Base-by-base conservation (phyloP, 2,329 filamentous ascomycete species). In the Monilinia fructigena region DNA sequence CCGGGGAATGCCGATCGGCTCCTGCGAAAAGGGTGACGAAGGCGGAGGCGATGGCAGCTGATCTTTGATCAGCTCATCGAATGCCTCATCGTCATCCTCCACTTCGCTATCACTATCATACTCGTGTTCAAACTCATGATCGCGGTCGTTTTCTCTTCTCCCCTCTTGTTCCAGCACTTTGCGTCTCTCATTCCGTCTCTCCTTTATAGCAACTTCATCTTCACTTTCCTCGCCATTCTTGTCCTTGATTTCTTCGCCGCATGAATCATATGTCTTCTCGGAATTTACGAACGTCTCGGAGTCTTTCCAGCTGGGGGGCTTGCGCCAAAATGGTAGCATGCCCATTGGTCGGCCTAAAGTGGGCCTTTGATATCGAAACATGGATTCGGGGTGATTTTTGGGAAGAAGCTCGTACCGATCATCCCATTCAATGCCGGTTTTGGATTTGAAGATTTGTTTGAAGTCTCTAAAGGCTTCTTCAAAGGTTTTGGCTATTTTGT, bases 361-460 rank as follows among this genome's bases (percentile, higher is more conserved):
- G 5, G 72, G 72, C 20, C 65, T 53, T 1, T 58, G 59, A 50
- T 70, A 74, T 3, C 54, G 52, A 28, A 72, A 72, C 23, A 64
- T 45, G 11, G 40, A 28, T 38, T 63, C 5, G 3, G 23, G 23
- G 20, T 55, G 45, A 14, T 53, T 16, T 55, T 65, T 26, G 4
- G 40, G 59, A 16, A 66, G 54, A 2, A 55, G 55, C 20, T 76
- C 72, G 2, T 73, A 64, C 2, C 86, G 80, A 54, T 86, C 77
- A n/a, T 83, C 79, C 89, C 88, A 91, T 1, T 78, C 74, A 12
- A 86, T 78, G 0, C 84, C 84, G 0, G 86, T 86, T 74, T 86
- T 85, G 10, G 78, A 77, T 14, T 74, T 75, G 74, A 91, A 91
- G 70, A 88, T 86, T 0, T 76, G 70, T 67, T 79, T 79, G 74